Evolutionary conservation across 202 grass and related monocot species (phyloP), one percentile per base, ranked within the genome.

Genomic region (Cymbopogon flexuosus): DNA sequence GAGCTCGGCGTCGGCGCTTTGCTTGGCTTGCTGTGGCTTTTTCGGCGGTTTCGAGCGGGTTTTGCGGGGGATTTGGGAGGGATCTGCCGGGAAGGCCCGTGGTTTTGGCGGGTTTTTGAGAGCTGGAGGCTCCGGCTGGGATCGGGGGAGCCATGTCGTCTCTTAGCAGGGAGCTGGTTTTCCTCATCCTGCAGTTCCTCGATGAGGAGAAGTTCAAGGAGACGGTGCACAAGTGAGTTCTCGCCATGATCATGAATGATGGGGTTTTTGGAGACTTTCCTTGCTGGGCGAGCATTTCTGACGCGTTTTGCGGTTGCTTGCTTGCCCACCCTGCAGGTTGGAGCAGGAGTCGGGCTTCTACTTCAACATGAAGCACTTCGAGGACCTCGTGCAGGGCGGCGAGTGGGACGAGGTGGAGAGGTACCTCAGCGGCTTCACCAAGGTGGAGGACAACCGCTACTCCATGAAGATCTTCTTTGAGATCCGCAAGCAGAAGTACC

Each of bases 401-500:
- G 91, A 97, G 72, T 97, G 94, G 94, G 94, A 94, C 23, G 94
- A 97, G 80, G 94, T 94, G 14, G 94, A 97, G 86, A 89, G 33
- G 68, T 97, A 97, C 85, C 91, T 97, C 51, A 89, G 91, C 56
- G 91, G 94, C 37, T 97, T 97, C 87, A 97, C 89, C 42, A 97
- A 94, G 87, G 89, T 97, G 8, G 89, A 92, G 79, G 94, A 97
- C 79, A 97, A 97, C 71, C 85, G 90, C 75, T 89, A 93, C 83
- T 97, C 94, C 84, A 89, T 97, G 94, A 97, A 97, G 84, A 97
- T 97, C 37, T 97, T 94, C 81, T 97, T 97, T 29, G 92, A 97
- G 88, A 97, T 97, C 77, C 89, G 94, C 60, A 97, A 97, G 84
- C 92, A 97, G 78, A 97, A 93, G 76, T 97, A 97, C 72, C 92